These are phyloP conservation scores for Panicum hallii DNA, from an alignment of 202 grass and related monocot genomes.

Conservation along the genomic window DNA sequence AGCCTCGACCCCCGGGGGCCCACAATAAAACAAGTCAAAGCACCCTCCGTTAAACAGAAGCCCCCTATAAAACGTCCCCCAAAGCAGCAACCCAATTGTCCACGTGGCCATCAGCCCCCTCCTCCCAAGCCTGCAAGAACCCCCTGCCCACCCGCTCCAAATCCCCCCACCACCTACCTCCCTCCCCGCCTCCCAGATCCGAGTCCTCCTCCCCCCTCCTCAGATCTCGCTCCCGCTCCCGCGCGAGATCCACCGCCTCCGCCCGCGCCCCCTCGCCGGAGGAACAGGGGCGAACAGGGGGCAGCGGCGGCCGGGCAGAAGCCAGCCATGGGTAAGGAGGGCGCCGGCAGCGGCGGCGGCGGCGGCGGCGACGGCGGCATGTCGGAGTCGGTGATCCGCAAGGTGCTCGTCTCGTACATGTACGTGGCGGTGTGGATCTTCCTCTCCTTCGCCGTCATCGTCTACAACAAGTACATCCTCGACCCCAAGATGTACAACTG, in stretches of 20 bases:
- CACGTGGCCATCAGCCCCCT: conserved; percentile 37
- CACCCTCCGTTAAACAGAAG: neutral
- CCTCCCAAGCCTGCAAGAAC: conserved; percentile 13
- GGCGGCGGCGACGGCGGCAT: conserved; percentile 46
- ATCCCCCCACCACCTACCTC: conserved; percentile 37
- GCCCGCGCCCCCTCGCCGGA: neutral
- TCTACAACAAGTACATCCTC: conserved; percentile 98
- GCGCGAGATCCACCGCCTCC: conserved; percentile 29
- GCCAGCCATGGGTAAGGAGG: conserved; percentile 59
- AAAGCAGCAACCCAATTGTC: conserved; percentile 31
- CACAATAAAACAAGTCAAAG: conserved; percentile 21
- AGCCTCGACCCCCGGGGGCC: neutral
- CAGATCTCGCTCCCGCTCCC: conserved; percentile 47
- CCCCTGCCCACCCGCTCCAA: conserved; percentile 33
- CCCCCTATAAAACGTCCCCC: neutral
- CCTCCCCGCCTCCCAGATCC: conserved; percentile 47
- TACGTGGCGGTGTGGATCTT: conserved; percentile 97
- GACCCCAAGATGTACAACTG: conserved; percentile 96
- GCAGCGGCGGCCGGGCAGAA: neutral
- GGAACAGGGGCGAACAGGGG: neutral
- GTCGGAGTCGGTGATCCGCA: conserved; percentile 72
- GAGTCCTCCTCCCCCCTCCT: conserved; percentile 6
- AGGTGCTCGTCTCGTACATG: conserved; percentile 84
- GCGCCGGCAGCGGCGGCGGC: neutral
- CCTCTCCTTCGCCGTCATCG: conserved; percentile 91